phyloP scores from a whole-genome alignment of 2,329 filamentous ascomycete species.

The Apiospora rasikravindrae region DNA sequence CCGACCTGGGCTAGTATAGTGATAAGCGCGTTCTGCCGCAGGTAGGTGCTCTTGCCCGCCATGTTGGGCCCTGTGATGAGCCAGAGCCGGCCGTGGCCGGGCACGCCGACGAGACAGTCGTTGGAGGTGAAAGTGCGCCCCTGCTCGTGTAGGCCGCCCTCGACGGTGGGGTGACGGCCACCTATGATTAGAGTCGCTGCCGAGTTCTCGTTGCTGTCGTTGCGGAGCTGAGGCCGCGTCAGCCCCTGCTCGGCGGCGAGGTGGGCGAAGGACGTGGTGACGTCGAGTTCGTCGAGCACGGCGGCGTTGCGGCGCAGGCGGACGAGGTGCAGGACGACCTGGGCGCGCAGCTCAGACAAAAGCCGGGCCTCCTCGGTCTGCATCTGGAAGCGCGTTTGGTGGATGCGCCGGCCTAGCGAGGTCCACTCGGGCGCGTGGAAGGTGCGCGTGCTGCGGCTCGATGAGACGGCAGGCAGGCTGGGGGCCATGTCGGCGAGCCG shows the following conservation, averaged over 20 bases:
- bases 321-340: conserved; percentile 81
- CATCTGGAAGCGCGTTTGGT: conserved; percentile 78
- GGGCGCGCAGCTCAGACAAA: conserved; percentile 73
- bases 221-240: conserved; percentile 71
- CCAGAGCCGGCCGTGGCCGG: conserved; percentile 67
- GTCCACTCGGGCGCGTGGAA: conserved; percentile 89
- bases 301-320: conserved; percentile 86
- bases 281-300: conserved; percentile 93
- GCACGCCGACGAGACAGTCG: conserved; percentile 80
- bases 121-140: conserved; percentile 85
- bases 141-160: conserved; percentile 77
- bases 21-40: conserved; percentile 94
- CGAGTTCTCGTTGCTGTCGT: conserved; percentile 23
- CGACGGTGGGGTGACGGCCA: conserved; percentile 91
- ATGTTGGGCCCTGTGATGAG: conserved; percentile 89
- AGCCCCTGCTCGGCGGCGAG: conserved; percentile 78
- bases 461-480: conserved; percentile 65
- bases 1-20: conserved; percentile 92
- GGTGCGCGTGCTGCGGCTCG: conserved; percentile 82
- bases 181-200: conserved; percentile 77
- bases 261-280: conserved; percentile 82
- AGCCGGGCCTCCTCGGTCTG: conserved; percentile 83
- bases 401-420: conserved; percentile 76
- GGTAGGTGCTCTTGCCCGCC: conserved; percentile 95
- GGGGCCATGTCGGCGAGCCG: conserved; percentile 34